Evolutionary conservation across 2,329 filamentous ascomycete species (phyloP).

Genomic region (Talaromyces marneffei): DNA sequence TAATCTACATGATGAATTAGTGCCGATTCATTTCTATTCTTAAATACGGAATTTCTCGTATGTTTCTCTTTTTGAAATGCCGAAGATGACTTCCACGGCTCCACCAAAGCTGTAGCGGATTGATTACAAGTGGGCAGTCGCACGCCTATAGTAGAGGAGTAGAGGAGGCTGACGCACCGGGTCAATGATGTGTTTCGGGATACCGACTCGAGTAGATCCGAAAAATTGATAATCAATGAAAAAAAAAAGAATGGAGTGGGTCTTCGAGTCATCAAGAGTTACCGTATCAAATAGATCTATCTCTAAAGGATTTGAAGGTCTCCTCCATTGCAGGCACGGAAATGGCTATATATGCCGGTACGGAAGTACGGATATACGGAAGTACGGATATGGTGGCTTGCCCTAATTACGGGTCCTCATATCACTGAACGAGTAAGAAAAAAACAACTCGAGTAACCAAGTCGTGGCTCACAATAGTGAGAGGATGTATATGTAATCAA

Average conservation of each 20-base stretch:
- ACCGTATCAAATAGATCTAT: background rate
- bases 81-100: background rate
- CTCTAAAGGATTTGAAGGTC: too few relatives aligned
- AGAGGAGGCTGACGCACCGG: too few relatives aligned
- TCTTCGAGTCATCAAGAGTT: background rate
- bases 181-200: background rate
- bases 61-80: too few relatives aligned
- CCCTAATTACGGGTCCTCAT: background rate
- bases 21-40: background rate
- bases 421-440: background rate
- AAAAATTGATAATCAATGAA: background rate
- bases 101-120: background rate
- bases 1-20: background rate
- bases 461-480: background rate
- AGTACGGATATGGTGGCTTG: background rate
- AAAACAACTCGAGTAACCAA: background rate
- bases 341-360: background rate
- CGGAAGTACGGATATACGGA: background rate
- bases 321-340: background rate
- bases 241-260: background rate
- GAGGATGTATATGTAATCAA: background rate
- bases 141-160: too few relatives aligned
- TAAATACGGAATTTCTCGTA: background rate
- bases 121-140: background rate
- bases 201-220: background rate